Evolutionary conservation across 2,329 filamentous ascomycete genomes (phyloP), one percentile per base, ranked within the genome.

Genomic region (Sclerotinia subarctica): DNA sequence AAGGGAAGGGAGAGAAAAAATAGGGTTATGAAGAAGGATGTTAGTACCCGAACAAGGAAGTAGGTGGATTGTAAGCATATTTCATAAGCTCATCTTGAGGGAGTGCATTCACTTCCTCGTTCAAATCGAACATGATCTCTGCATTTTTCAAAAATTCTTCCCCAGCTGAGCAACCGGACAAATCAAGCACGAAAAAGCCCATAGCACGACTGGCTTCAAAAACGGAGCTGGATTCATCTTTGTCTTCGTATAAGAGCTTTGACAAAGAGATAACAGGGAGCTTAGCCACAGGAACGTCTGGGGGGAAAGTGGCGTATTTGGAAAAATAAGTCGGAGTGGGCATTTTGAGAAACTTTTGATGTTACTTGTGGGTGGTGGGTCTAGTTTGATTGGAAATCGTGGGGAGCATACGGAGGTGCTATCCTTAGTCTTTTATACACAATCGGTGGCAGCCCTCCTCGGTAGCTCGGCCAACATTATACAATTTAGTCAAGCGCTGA

Each of bases 171-270:
- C 29, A 42, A 11, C 32, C 54, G 15, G 54, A 38, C 10, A 58
- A 38, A 42, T 58, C 54, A n/a, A 58, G 54, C 13, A 38, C 4
- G 4, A 58, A 58, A 24, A 58, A 58, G 10, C 54, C 54, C 35
- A 58, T 58, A 17, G 29, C 32, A 42, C 54, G 54, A 58, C 54
- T 44, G 38, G 54, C 54, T 58, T 38, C 35, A 42, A 58, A 58
- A 38, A 58, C 17, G 13, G 54, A 32, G 35, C 15, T 42, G 29
- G 54, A 58, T 42, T 58, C 54, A 58, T 58, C 21, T 58, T 42
- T 24, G 13, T 58, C 35, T 19, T 42, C 35, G n/a, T 35, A 32
- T 10, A 58, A 19, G n/a, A 58, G 54, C 29, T 58, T 58, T 44
- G 54, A 32, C 17, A 38, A 44, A 58, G 54, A 58, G 35, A 58